Percentiles rank a stretch among this genome's conserved stretches.
Evolutionary conservation across 1,139 yeast species (phyloP).

Genomic region (Yamadazyma buinensis): DNA sequence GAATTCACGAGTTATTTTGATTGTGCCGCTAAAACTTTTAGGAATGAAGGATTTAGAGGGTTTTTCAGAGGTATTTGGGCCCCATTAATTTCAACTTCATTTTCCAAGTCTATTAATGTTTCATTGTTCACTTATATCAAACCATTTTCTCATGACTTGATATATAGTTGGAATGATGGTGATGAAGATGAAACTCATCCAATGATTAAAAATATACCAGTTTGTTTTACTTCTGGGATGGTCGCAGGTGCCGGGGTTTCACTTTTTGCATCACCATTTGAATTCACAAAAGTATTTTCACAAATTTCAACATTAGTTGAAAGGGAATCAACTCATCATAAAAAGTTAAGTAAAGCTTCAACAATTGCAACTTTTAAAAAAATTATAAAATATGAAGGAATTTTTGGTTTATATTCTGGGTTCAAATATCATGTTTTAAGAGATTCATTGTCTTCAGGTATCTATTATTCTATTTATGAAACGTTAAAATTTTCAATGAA

Average conservation of each 20-base stretch:
- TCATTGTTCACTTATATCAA: slow-evolving; percentile 58
- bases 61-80: slow-evolving; percentile 76
- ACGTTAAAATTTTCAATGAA: slow-evolving; percentile 53
- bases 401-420: slow-evolving; percentile 68
- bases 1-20: slow-evolving; percentile 54
- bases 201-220: slow-evolving; percentile 56
- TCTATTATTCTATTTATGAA: slow-evolving; percentile 75
- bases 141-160: slow-evolving; percentile 39
- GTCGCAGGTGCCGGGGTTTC: slow-evolving; percentile 66
- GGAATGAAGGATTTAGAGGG: slow-evolving; percentile 64
- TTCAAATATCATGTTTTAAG: slow-evolving; percentile 61
- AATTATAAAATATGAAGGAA: slow-evolving; percentile 56
- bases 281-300: slow-evolving; percentile 75
- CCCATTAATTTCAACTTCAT: slow-evolving; percentile 63
- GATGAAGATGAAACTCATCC: slow-evolving; percentile 23
- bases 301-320: slow-evolving; percentile 59
- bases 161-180: slow-evolving; percentile 18
- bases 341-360: slow-evolving; percentile 16
- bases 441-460: slow-evolving; percentile 69
- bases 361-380: slow-evolving; percentile 43
- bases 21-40: slow-evolving; percentile 56
- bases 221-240: slow-evolving; percentile 62
- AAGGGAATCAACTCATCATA: slow-evolving; percentile 5
- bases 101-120: slow-evolving; percentile 65
- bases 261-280: slow-evolving; percentile 78